Percentiles rank a stretch among this genome's conserved stretches.
These are phyloP conservation scores for Cryptococcus amylolentus DNA, from an alignment of 1,284 basidiomycete genomes.

Conservation along the genomic window DNA sequence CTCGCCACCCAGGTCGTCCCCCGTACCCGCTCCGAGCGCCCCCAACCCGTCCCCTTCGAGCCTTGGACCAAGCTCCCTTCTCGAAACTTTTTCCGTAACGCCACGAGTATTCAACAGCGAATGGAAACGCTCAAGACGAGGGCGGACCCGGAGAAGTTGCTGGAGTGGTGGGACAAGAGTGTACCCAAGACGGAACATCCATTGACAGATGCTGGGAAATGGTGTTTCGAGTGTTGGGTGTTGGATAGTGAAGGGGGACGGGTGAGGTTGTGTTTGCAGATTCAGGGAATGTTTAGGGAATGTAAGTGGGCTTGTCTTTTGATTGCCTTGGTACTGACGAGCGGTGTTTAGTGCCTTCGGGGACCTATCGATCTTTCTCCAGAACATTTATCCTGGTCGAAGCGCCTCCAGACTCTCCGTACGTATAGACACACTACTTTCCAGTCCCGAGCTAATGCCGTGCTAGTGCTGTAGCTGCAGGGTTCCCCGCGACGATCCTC, in stretches of 20 bases:
- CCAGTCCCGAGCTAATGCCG: neutral
- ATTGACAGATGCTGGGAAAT: constrained; percentile 67
- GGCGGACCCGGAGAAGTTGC: constrained; percentile 55
- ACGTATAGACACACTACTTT: constrained; percentile 43
- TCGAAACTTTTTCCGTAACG: constrained; percentile 70
- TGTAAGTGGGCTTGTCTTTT: constrained; percentile 54
- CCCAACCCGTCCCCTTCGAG: constrained; percentile 69
- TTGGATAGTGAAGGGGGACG: constrained; percentile 59
- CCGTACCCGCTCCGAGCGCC: constrained; percentile 59
- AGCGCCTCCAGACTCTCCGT: constrained; percentile 74
- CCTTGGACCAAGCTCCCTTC: constrained; percentile 65
- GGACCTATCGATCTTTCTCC: constrained; percentile 77
- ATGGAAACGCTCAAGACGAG: constrained; percentile 71
- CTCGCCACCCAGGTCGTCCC: constrained; percentile 19
- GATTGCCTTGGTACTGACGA: neutral
- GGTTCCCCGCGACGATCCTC: constrained; percentile 86
- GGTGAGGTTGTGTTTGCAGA: constrained; percentile 66
- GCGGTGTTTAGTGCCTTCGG: constrained; percentile 19
- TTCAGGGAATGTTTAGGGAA: constrained; percentile 92
- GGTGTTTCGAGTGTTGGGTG: constrained; percentile 84
- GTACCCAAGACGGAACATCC: constrained; percentile 80
- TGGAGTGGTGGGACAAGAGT: constrained; percentile 51
- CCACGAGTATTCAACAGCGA: constrained; percentile 61
- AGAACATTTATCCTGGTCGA: constrained; percentile 84
- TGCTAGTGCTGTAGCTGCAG: constrained; percentile 56